These are phyloP conservation scores for Leptoxyphium fumago DNA, from an alignment of 2,329 filamentous ascomycete species.

Conservation along the genomic window DNA sequence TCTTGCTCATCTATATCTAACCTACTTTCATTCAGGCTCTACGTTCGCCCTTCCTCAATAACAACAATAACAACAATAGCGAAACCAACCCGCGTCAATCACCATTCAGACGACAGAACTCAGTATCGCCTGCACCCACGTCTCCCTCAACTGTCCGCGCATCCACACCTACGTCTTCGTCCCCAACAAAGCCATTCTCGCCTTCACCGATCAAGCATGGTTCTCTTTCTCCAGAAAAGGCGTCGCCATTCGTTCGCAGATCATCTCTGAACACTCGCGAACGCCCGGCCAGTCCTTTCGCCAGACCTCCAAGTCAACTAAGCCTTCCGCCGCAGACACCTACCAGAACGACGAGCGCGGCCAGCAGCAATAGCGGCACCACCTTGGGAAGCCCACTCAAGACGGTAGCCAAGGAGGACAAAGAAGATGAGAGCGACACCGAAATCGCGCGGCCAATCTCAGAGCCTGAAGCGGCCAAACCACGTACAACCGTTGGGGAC, in stretches of 20 bases:
- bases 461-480: background rate
- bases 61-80: conserved; percentile 2
- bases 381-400: background rate
- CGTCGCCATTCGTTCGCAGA: conserved; percentile 20
- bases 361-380: conserved; percentile 5
- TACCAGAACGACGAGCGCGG: conserved; percentile 8
- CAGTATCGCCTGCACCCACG: conserved; percentile 10
- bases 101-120: conserved; percentile 21
- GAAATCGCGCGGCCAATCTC: background rate
- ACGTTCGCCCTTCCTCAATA: conserved; percentile 9
- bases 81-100: conserved; percentile 14
- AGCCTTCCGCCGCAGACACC: conserved; percentile 11
- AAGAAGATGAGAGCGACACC: background rate
- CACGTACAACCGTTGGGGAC: background rate
- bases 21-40: conserved; percentile 17
- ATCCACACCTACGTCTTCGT: conserved; percentile 23
- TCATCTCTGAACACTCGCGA: conserved; percentile 19
- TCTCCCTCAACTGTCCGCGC: conserved; percentile 9
- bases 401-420: conserved; percentile 2
- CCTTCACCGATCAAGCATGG: conserved; percentile 1
- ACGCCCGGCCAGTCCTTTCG: conserved; percentile 21
- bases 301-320: conserved; percentile 18
- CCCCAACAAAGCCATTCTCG: conserved; percentile 21
- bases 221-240: conserved; percentile 10
- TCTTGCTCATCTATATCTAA: background rate